phyloP scores from a whole-genome alignment of 164 flowering plant genomes.

The Umbilicus rupestris region DNA sequence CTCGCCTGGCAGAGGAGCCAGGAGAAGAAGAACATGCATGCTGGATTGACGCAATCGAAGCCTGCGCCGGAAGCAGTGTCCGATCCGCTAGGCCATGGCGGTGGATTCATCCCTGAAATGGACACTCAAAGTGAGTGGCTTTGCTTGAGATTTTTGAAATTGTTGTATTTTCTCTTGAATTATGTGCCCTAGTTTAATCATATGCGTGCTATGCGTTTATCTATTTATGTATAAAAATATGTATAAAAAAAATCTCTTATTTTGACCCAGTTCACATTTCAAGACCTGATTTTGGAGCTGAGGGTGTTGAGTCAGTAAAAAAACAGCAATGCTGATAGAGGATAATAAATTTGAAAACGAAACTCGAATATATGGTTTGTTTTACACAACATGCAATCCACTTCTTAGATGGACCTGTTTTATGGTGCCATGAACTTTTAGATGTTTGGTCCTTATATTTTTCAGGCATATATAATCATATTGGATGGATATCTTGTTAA shows the following conservation, averaged over 20 bases:
- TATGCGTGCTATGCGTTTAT: neutral
- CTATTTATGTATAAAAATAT: no score
- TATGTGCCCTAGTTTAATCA: neutral
- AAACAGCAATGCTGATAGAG: no score
- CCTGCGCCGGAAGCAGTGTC: slow-evolving; percentile 42
- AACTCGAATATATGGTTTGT: neutral
- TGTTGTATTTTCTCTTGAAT: neutral
- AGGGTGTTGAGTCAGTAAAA: neutral
- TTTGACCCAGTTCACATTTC: neutral
- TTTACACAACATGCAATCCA: neutral
- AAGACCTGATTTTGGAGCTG: neutral
- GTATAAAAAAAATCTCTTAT: neutral
- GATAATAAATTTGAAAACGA: no score
- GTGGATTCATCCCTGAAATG: slow-evolving; percentile 75
- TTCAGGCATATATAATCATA: no score
- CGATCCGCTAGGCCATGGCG: slow-evolving; percentile 64
- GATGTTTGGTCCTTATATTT: neutral
- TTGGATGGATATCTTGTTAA: neutral
- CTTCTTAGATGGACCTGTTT: neutral
- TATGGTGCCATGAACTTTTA: neutral
- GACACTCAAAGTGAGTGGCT: slow-evolving; percentile 36
- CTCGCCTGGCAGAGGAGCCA: slow-evolving; percentile 81
- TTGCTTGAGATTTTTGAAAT: neutral
- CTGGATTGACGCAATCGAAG: slow-evolving; percentile 25
- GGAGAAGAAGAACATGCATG: slow-evolving; percentile 23